These are phyloP conservation scores for Wickerhamiella vanderwaltii DNA, from an alignment of 805 yeast species.

Conservation along the genomic window DNA sequence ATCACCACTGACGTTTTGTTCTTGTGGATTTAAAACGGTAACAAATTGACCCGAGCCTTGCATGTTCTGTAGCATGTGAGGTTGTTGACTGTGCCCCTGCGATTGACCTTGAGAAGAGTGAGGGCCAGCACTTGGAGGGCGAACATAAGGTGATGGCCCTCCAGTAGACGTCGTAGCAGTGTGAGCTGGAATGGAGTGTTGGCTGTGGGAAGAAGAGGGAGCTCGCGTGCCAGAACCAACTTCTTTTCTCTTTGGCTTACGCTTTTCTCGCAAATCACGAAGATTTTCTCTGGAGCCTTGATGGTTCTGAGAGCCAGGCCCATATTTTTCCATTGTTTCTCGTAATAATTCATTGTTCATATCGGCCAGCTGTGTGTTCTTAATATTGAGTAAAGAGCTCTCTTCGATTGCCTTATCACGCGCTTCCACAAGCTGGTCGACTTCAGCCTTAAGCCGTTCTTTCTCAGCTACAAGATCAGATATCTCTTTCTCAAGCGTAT, in stretches of 20 bases:
- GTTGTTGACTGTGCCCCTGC: neutral
- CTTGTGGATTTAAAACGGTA: constrained; percentile 12
- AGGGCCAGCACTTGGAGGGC: neutral
- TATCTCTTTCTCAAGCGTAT: constrained; percentile 37
- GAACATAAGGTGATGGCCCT: constrained; percentile 2
- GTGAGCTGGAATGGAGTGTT: neutral
- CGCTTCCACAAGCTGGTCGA: constrained; percentile 20
- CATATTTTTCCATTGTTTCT: constrained; percentile 28
- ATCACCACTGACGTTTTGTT: neutral
- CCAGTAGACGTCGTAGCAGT: neutral
- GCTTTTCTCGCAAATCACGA: constrained; percentile 1
- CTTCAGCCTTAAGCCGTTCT: constrained; percentile 25
- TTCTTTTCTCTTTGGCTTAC: constrained; percentile 10
- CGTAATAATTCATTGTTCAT: constrained; percentile 29
- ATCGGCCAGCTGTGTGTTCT: constrained; percentile 29
- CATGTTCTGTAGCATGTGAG: too few relatives aligned
- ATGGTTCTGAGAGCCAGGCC: constrained; percentile 14
- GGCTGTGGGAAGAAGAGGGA: neutral
- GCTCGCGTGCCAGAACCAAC: constrained; percentile 9
- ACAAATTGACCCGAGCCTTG: constrained; percentile 10
- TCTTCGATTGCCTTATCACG: constrained; percentile 26
- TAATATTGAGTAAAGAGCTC: constrained; percentile 23
- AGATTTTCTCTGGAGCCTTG: neutral
- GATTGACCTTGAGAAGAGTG: neutral
- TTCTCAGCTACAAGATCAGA: constrained; percentile 24